Evolutionary conservation across 306 rosid species (phyloP), one percentile per base, ranked within the genome.

Genomic region (Cucumis melo): DNA sequence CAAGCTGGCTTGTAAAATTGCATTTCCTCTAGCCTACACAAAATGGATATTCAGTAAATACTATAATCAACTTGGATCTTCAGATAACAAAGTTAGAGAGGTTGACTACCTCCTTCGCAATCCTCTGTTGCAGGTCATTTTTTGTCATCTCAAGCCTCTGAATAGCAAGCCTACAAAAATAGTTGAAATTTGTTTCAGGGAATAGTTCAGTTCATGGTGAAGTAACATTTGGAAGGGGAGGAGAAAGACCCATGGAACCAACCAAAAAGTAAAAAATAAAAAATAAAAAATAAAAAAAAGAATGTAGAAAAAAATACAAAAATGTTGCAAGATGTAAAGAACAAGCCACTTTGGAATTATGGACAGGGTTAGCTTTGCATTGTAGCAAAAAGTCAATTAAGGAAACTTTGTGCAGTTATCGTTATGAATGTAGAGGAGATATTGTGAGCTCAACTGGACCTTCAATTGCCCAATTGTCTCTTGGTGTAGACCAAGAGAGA

Each of bases 1-100:
- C 81, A 95, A 87, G 89, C 99, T 92, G 81, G 98, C 99, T 85
- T 95, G 99, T 85, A 95, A 84, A 86, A 92, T 90, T 76, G 97
- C 99, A 85, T 95, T 95, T 85, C 97, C 99, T 85, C 99, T 90
- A 68, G 99, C 97, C 99, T 95, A 77, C 56, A 84, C 41, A 61
- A 15, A 8, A 48, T 46, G 73, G 58, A 61, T 39, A 19, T 39
- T 59, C 61, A 2, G 58, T 59, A 46, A 76, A 60, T n/a, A 59
- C 57, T 42, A 79, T 29, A 72, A 75, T 62, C 75, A 70, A 80
- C 19, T 64, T 7, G 67, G 78, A 74, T 55, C 56, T 74, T 76
- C 15, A 3, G 24, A 27, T n/a, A 76, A 61, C 21, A 21, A 23
- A 24, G 59, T 41, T 41, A 80, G 39, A 67, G 41, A 44, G 80